Base-by-base conservation (phyloP, 2,329 filamentous ascomycete genomes). In the Phyllosticta citribraziliensis region DNA sequence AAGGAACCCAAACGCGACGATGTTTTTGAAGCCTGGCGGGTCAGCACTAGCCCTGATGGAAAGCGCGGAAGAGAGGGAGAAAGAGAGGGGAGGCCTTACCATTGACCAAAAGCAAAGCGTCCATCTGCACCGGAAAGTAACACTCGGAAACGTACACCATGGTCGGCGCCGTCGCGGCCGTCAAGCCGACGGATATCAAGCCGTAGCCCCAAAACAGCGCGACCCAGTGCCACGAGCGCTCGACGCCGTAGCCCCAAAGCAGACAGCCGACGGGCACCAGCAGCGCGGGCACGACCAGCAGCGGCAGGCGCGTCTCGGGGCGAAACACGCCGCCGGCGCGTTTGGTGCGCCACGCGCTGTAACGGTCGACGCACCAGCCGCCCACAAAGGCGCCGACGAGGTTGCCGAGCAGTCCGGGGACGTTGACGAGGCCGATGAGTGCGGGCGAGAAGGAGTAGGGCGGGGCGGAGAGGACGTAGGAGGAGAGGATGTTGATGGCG, bases 1-100 rank as follows among this genome's bases (percentile, higher is more conserved):
- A 17, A 78, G 64, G 63, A 80, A 78, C 2, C 76, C 76, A 63
- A 80, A 80, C 4, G 77, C 76, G 6, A 79, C 75, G 27, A 80
- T 72, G 62, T 80, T 79, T 67, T 76, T 77, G n/a, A 73, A 65
- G 1, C 73, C 72, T 63, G 27, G 22, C 51, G 14, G 3, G 19
- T 53, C 6, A 24, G 52, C 19, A 53, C 14, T 10, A 10, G 12
- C 47, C 22, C 2, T 52, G 5, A 17, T 9, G 17, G 24, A 24
- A 12, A 47, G 4, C 6, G 58, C 27, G 52, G 52, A 24, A 56
- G 50, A 40, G 50, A 30, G 6, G 27, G 27, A 5, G 9, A 52
- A 11, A 17, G n/a, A 27, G 33, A 24, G n/a, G 11, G 22, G 22
- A 22, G 22, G 22, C 22, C 60, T 57, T 53, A 40, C 72, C 73